Percentiles rank a stretch among this genome's conserved stretches.
Evolutionary conservation across 768 basidiomycete genomes (phyloP).

Genomic region (Dacryopinax primogenitus): DNA sequence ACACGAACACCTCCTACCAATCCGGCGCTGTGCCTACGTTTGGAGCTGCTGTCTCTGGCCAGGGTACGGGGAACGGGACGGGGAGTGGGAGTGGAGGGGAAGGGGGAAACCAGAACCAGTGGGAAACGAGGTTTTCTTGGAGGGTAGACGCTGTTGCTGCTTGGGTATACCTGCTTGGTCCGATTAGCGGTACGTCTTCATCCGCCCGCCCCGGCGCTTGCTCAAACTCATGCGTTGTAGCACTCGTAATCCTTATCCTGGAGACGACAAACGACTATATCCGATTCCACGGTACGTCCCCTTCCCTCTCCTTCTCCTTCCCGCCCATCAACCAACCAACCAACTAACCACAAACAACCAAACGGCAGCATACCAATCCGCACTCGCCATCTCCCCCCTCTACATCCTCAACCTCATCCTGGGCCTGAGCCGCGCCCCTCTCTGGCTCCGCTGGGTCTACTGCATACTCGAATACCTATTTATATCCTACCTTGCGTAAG

Average conservation of each 20-base stretch:
- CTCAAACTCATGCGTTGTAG: slow-evolving; percentile 27
- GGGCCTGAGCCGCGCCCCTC: slow-evolving; percentile 40
- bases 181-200: slow-evolving; percentile 49
- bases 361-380: slow-evolving; percentile 60
- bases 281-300: slow-evolving; percentile 62
- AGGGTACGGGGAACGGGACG: not conserved
- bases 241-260: slow-evolving; percentile 50
- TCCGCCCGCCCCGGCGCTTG: not conserved
- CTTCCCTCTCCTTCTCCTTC: slow-evolving; percentile 8
- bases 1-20: slow-evolving; percentile 45
- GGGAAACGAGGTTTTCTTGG: slow-evolving; percentile 57
- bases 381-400: slow-evolving; percentile 52
- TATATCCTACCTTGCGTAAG: slow-evolving; percentile 46
- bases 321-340: slow-evolving; percentile 1
- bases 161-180: slow-evolving; percentile 53
- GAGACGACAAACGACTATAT: slow-evolving; percentile 67
- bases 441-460: slow-evolving; percentile 39
- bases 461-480: slow-evolving; percentile 35
- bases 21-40: slow-evolving; percentile 54
- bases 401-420: slow-evolving; percentile 43
- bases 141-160: slow-evolving; percentile 57
- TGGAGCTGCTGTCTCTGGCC: slow-evolving; percentile 32
- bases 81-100: slow-evolving; percentile 28
- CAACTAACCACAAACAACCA: slow-evolving; percentile 9
- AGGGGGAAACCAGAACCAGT: slow-evolving; percentile 44